Evolutionary conservation across 352 stramenopile species (phyloP), one percentile per base, ranked within the genome.

Genomic region (Phytophthora crassamura): DNA sequence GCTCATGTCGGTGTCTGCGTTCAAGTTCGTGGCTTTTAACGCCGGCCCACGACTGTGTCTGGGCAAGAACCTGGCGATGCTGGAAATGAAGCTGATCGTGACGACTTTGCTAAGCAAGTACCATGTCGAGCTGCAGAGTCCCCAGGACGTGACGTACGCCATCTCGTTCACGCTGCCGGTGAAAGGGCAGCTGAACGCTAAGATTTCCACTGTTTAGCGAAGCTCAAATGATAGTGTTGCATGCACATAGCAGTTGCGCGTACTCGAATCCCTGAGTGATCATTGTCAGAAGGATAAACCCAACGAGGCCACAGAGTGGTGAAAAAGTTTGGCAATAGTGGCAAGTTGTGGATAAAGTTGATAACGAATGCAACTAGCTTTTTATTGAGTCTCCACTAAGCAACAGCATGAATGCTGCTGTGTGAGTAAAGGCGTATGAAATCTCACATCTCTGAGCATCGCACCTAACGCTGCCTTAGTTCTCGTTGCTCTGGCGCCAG

Each of bases 21-120:
- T 76, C 67, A 64, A 94, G 57, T 96, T 92, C 60, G 53, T 70
- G 10, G 58, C 78, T 7, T 97, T 97, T 64, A 82, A 91, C 55
- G 81, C 75, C 18, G 88, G 89, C 0, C 82, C 80, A 8, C 77
- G 88, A 25, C 47, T 74, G 32, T 96, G 90, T 48, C 62, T 96
- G 2, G 90, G 90, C 20, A 84, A 77, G 51, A 80, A 81, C 20
- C 66, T 97, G 0, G 89, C 90, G 15, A 86, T 95, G 69, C 61
- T 94, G 2, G 83, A 96, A 74, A 91, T 95, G 69, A 94, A 94
- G 73, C 59, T 95, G 40, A 73, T 91, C 10, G 56, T 90, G 11
- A 62, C 74, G 3, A 67, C 70, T 5, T 45, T 97, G 22, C 36
- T 97, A 20, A 69, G 68, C 34, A 84, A 82, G 36, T 94, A 93